Conservation (phyloP, 345 rosid genomes). For the Pistacia vera region DNA sequence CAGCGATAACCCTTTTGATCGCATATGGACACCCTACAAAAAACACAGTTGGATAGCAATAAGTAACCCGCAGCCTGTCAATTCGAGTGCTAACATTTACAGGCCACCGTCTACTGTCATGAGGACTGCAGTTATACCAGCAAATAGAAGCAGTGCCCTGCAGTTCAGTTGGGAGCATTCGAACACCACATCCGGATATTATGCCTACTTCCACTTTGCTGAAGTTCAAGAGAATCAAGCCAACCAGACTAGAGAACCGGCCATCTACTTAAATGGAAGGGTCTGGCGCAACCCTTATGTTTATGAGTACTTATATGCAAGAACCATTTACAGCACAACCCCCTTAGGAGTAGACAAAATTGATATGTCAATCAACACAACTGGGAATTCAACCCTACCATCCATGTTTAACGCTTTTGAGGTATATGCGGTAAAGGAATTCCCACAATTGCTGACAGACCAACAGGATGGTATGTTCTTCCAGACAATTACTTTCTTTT, state of each 20-base stretch:
- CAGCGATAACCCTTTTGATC: constrained; percentile 6
- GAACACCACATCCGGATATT: constrained; percentile 2
- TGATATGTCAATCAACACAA: not conserved
- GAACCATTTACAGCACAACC: not conserved
- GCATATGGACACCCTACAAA: not conserved
- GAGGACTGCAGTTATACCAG: constrained; percentile 21
- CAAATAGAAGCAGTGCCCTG: constrained; percentile 11
- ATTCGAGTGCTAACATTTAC: not conserved
- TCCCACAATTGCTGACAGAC: not conserved
- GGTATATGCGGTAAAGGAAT: not conserved
- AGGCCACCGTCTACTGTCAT: constrained; percentile 28
- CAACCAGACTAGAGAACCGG: not conserved
- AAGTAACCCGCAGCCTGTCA: not conserved
- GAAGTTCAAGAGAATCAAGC: constrained; percentile 22
- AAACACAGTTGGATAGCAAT: not conserved
- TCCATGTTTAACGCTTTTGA: not conserved
- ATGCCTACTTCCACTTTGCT: constrained; percentile 24
- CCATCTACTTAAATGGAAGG: not conserved
- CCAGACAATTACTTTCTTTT: not conserved
- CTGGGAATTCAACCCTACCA: not conserved
- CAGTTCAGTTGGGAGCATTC: not conserved
- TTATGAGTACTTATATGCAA: not conserved
- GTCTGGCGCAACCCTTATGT: not conserved
- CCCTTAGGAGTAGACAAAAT: not conserved
- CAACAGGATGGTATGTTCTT: constrained; percentile 2